Base-by-base conservation (phyloP, 441 rosid genomes). In the Populus hybrid region DNA sequence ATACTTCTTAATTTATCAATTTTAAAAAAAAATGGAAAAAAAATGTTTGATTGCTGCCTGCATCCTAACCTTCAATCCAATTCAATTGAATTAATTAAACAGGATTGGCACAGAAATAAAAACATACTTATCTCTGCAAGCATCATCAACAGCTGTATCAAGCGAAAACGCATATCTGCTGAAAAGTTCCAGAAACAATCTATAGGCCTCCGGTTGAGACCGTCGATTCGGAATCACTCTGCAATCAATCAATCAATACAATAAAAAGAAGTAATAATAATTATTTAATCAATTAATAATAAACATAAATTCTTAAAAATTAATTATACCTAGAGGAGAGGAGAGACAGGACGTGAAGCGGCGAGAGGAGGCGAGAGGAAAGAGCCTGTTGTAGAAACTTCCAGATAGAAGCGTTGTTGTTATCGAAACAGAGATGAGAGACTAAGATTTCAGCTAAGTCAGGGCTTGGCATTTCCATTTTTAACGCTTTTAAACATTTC, bases 171-270 rank as follows among this genome's bases (percentile, higher is more conserved):
- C 84, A 68, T 81, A 86, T 50, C 86, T 86, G 40, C 79, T 24
- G 11, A 91, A 71, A 75, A 89, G 90, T 59, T 91, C 87, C 32
- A 91, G 93, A 70, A 78, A 91, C 63, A 89, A 87, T 42, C 93
- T 78, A 72, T 80, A 88, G 4, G 93, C 90, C 82, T 85, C 87
- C 2, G 93, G 95, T 14, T 88, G 92, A 67, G 90, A 80, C 42
- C 77, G 79, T 3, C 93, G 87, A 78, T 80, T 50, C 57, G 92
- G 91, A 75, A 91, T 81, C 53, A 89, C 84, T 73, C 89, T 87
- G 76, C 30, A 71, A 46, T 61, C 71, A 78, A 69, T 70, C 10
- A 35, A 36, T 20, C 20, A 32, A 23, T 12, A 6, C 6, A n/a
- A 46, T 8, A 34, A 63, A 12, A 30, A 16, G 6, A 16, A 28